These are phyloP conservation scores for Phytophthora agathidicida DNA, from an alignment of 352 stramenopile species.

Conservation along the genomic window DNA sequence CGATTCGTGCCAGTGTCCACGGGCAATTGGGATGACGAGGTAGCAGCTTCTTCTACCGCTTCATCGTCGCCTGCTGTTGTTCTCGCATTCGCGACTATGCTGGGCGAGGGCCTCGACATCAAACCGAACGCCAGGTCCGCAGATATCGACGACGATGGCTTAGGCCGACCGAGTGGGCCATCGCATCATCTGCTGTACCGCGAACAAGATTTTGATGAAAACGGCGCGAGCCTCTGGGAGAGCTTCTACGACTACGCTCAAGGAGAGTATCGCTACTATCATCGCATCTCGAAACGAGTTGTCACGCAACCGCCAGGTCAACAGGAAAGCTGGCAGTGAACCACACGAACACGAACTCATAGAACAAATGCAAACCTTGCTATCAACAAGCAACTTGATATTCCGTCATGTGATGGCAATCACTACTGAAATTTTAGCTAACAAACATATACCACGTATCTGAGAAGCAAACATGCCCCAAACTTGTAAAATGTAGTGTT, in stretches of 20 bases:
- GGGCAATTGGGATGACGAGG: constrained; percentile 32
- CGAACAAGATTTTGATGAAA: constrained; percentile 57
- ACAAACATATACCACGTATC: constrained; percentile 5
- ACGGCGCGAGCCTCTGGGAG: constrained; percentile 67
- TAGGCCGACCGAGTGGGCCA: not conserved
- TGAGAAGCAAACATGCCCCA: not conserved
- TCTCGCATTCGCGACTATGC: constrained; percentile 22
- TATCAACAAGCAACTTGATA: constrained; percentile 23
- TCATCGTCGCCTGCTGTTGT: constrained; percentile 19
- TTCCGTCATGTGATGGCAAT: constrained; percentile 14
- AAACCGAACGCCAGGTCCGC: constrained; percentile 10
- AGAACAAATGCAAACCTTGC: not conserved
- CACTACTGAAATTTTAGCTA: not conserved
- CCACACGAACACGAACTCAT: not conserved
- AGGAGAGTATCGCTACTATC: constrained; percentile 67
- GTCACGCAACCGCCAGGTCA: constrained; percentile 24
- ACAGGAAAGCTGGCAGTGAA: not conserved
- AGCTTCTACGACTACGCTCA: constrained; percentile 70
- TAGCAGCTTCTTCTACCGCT: not conserved
- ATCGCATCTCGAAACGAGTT: constrained; percentile 72
- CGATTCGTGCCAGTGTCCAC: constrained; percentile 58
- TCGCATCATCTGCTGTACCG: constrained; percentile 28
- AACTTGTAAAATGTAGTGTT: no score
- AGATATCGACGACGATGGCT: constrained; percentile 1
- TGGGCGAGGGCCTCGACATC: constrained; percentile 4